Base-by-base conservation (phyloP, 768 basidiomycete genomes). In the Leccinum incarnatum region DNA sequence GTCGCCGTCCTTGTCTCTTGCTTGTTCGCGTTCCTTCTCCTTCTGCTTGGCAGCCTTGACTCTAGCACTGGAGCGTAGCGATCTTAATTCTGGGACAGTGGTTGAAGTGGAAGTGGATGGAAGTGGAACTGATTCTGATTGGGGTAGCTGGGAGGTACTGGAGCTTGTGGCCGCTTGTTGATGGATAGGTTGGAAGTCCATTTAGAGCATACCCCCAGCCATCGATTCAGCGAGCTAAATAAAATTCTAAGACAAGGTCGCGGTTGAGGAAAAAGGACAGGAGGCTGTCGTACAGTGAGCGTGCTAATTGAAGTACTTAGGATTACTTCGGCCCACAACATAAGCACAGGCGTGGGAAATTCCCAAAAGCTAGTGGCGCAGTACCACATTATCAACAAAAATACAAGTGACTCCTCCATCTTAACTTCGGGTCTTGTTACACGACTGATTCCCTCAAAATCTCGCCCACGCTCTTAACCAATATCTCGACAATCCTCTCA, bases 191-290 rank as follows among this genome's bases (percentile, higher is more conserved):
- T 83, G 83, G 84, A 88, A 84, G 87, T 92, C 90, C 90, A 92
- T 92, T 91, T 91, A 91, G 88, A 84, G 79, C 79, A 83, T 85
- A 81, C 86, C 76, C 84, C 83, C 86, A 86, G 89, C 89, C 89
- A 92, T 92, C 86, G 89, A 89, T 83, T 69, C 72, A 59, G 61
- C 58, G 54, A 53, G 53, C 60, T 59, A 42, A 56, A 57, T 40
- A 57, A 21, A 61, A 60, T 64, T 66, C 57, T 53, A 65, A 59
- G 54, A 52, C 66, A 71, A 65, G 61, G 64, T 73, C 61, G 47
- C 53, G 55, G 67, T 65, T 40, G 55, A 65, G 59, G 63, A 63
- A 63, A 68, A 72, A 63, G 64, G 58, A 71, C 53, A 57, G 49
- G 54, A 60, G 30, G 48, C 52, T 42, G 65, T 30, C 58, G 57